Base-by-base conservation (phyloP, 495 filamentous ascomycete species). In the Xylaria bambusicola region DNA sequence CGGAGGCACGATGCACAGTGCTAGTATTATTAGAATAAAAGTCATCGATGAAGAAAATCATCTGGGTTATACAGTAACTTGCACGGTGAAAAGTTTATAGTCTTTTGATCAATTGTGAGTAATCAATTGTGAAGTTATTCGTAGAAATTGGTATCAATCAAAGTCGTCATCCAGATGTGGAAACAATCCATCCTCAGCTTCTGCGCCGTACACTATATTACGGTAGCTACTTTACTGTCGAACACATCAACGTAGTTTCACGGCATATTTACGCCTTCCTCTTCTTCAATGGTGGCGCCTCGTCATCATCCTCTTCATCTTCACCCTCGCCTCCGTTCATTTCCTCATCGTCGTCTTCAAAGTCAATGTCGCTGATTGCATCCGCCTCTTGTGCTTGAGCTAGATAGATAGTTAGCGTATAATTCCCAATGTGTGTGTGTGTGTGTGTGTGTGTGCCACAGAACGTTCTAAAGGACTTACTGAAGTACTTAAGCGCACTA, bases 401-500 rank as follows among this genome's bases (percentile, higher is more conserved):
- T 89, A 63, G 42, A 13, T 49, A 15, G 42, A 31, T 42, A 46
- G 54, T 66, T 58, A 65, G 52, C 52, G 20, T 47, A 17, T 38
- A 46, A n/a, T 24, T 21, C 13, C 15, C 9, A 13, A 20, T n/a
- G 24, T 31, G n/a, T n/a, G n/a, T n/a, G n/a, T n/a, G n/a, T n/a
- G n/a, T n/a, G n/a, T n/a, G n/a, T n/a, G n/a, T n/a, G n/a, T n/a
- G n/a, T n/a, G n/a, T n/a, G n/a, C n/a, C n/a, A n/a, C 1, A 36
- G 21, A 4, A 46, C 1, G 3, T 36, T 8, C 4, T 10, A 23
- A 44, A 40, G 35, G 29, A 85, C 89, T 72, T 76, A 96, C 92
- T 89, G 72, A 93, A 98, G 71, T 92, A 92, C 70, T 90, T 93
- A 67, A 95, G 82, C 24, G 93, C 93, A 52, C 85, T 82, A 24